Evolutionary conservation across 306 rosid genomes (phyloP), one percentile per base, ranked within the genome.

Genomic region (Hippophae tibetana): DNA sequence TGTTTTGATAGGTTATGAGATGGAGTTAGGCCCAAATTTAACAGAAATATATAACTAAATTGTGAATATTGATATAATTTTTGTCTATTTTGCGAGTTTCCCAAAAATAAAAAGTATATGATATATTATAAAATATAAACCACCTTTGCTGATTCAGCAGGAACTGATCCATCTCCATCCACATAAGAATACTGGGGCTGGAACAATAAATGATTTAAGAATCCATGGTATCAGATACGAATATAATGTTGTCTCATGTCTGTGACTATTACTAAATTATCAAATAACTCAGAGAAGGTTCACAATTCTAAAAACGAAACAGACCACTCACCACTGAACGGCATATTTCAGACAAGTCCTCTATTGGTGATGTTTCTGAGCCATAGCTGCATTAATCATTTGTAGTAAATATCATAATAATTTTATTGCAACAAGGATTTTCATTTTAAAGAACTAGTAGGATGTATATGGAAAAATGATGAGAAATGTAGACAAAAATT

Each of bases 161-260:
- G 95, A 83, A 90, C 97, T 44, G 97, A 75, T 72, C 86, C 97
- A 63, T 90, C 97, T 67, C 96, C 97, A 47, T 85, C 82, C 31
- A 90, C 94, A 53, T 77, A 84, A 18, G 89, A 81, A 74, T 87
- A 90, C 73, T 62, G 72, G 25, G 97, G 95, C 96, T 90, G 90
- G 47, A 71, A 63, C 74, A 8, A 65, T 11, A 61, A 49, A 61
- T 49, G 12, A 51, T 54, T 41, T 46, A 62, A 73, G 50, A 58
- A 31, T 31, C 38, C 1, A 31, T 31, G 31, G 6, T 31, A 43
- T 18, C 23, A 18, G 56, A 62, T 13, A 67, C 42, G 51, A 52
- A 31, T 31, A 2, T 4, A 2, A 31, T 31, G 38, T 31, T 31
- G 38, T 31, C 38, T 31, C 38, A 31, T 31, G 38, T 31, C 38